Evolutionary conservation across 1,139 yeast genomes (phyloP).

Genomic region (Sugiyamaella xylanicola): DNA sequence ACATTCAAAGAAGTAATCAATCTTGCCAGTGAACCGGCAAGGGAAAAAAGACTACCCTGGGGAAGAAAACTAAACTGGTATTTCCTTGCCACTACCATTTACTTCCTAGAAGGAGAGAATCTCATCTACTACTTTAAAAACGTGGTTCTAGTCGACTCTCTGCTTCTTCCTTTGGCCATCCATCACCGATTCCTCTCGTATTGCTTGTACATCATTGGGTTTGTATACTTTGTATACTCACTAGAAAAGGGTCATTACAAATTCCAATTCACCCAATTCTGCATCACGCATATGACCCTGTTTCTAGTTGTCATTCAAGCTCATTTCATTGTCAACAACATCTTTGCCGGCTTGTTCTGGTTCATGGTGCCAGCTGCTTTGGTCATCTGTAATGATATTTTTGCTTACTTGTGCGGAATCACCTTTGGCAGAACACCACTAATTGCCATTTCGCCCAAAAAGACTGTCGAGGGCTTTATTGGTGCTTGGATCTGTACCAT

Average conservation of each 20-base stretch:
- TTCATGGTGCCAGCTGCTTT: conserved; percentile 87
- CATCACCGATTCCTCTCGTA: conserved; percentile 88
- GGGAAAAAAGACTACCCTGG: conserved; percentile 79
- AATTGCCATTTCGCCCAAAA: conserved; percentile 92
- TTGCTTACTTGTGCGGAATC: conserved; percentile 96
- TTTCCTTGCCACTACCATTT: conserved; percentile 68
- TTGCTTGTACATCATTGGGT: conserved; percentile 82
- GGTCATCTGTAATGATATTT: conserved; percentile 92
- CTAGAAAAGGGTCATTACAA: conserved; percentile 85
- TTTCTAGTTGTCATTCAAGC: conserved; percentile 91
- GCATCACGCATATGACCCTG: conserved; percentile 92
- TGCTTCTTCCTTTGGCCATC: conserved; percentile 49
- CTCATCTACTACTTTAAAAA: conserved; percentile 64
- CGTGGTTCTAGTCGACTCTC: conserved; percentile 47
- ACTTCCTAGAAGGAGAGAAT: conserved; percentile 86
- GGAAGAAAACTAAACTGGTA: conserved; percentile 90
- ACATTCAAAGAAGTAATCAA: conserved; percentile 91
- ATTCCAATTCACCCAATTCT: conserved; percentile 92
- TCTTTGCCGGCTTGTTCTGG: conserved; percentile 92
- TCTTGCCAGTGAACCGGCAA: conserved; percentile 77
- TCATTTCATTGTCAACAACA: conserved; percentile 87
- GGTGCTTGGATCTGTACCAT: conserved; percentile 98
- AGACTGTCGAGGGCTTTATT: conserved; percentile 94
- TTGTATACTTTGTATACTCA: conserved; percentile 86
- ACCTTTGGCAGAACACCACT: conserved; percentile 93